phyloP scores from a whole-genome alignment of 352 stramenopile genomes.

The Thraustotheca clavata region DNA sequence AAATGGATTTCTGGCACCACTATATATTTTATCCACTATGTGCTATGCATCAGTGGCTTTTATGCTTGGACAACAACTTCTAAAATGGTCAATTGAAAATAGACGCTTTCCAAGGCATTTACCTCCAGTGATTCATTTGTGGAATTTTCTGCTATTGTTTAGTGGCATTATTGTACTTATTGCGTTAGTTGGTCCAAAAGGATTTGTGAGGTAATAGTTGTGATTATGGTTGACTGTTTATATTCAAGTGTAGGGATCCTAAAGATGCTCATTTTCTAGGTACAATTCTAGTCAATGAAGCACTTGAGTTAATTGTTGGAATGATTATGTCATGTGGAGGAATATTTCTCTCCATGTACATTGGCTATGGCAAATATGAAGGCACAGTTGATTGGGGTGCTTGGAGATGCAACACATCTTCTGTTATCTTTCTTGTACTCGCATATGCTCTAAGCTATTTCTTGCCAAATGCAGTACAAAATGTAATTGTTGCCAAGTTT shows the following conservation, averaged over 20 bases:
- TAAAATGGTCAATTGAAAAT: constrained; percentile 17
- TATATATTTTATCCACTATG: constrained; percentile 58
- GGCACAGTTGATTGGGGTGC: constrained; percentile 42
- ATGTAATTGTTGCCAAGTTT: constrained; percentile 60
- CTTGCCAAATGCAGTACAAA: constrained; percentile 35
- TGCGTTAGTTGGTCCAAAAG: constrained; percentile 40
- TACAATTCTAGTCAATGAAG: constrained; percentile 43
- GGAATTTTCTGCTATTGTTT: constrained; percentile 29
- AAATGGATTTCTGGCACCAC: constrained; percentile 31
- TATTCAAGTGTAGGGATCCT: constrained; percentile 37
- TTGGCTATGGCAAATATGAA: constrained; percentile 13
- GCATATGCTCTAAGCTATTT: constrained; percentile 46
- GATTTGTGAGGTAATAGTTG: constrained; percentile 46
- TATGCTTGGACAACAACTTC: constrained; percentile 33
- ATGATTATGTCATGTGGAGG: constrained; percentile 54
- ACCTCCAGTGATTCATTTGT: constrained; percentile 27
- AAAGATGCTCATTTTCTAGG: constrained; percentile 75
- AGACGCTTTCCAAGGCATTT: constrained; percentile 2
- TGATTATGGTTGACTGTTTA: constrained; percentile 19
- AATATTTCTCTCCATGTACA: constrained; percentile 28
- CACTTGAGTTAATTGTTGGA: constrained; percentile 54
- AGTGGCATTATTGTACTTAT: constrained; percentile 32
- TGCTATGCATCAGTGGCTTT: constrained; percentile 47
- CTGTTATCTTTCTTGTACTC: constrained; percentile 36
- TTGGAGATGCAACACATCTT: constrained; percentile 45